phyloP scores from a whole-genome alignment of 2,329 filamentous ascomycete genomes.

The Paraphaeosphaeria sporulosa region DNA sequence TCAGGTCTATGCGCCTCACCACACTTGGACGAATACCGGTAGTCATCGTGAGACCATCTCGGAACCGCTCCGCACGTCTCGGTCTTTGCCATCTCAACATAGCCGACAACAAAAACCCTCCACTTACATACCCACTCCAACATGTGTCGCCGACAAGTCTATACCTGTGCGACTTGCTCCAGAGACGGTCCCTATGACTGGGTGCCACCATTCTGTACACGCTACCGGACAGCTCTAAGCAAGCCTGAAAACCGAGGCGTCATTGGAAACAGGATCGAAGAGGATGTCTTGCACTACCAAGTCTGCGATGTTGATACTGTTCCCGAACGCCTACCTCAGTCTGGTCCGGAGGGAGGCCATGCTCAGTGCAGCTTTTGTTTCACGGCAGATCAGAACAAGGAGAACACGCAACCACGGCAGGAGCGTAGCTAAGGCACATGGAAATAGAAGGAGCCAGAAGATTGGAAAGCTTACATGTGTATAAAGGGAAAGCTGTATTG shows the following conservation, averaged over 20 bases:
- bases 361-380: background rate
- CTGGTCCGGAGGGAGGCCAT: background rate
- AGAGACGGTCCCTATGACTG: background rate
- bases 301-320: background rate
- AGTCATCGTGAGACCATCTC: background rate
- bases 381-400: conserved; percentile 1
- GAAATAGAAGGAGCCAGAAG: too few species aligned
- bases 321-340: background rate
- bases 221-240: background rate
- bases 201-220: background rate
- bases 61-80: background rate
- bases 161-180: background rate
- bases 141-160: background rate
- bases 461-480: background rate
- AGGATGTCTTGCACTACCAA: background rate
- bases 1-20: background rate
- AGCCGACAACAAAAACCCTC: background rate
- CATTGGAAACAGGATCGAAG: background rate
- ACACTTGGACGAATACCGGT: background rate
- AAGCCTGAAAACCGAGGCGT: background rate
- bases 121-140: background rate
- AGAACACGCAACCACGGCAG: background rate
- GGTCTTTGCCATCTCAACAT: background rate
- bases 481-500: too few species aligned
- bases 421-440: background rate